Evolutionary conservation across 441 rosid species (phyloP), one percentile per base, ranked within the genome.

Genomic region (Pelargonium myrrhifolium): DNA sequence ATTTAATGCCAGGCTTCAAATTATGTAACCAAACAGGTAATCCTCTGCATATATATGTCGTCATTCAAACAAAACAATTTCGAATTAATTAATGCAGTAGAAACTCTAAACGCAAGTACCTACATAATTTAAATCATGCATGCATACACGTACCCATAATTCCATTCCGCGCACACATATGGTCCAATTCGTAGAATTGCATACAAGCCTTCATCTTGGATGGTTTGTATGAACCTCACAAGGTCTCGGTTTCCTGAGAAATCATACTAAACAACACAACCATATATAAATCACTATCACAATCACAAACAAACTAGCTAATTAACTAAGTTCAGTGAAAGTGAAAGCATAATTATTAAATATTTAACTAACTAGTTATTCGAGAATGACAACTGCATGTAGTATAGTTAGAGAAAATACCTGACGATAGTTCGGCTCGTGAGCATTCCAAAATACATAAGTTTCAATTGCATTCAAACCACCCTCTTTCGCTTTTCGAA

Each of bases 401-500:
- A n/a, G n/a, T n/a, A n/a, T 24, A 24, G 26, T 2, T 24, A 24
- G 26, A 24, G n/a, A n/a, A n/a, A n/a, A n/a, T n/a, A 24, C 26
- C 26, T 24, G 26, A 24, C 26, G 26, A 24, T 24, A 24, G 26
- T 24, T 24, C 2, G 26, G 26, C 72, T 92, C 96, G 15, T 89
- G 98, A 17, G 80, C 77, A 70, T 88, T 89, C 98, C 98, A 92
- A 56, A 92, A 92, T 17, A 92, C 97, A 24, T 89, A 92, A 11
- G 96, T 92, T 68, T 91, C 88, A 45, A 91, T 86, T 76, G 88
- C 95, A 65, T 89, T 89, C 1, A 89, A 21, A 2, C 93, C 98
- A 67, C 98, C 98, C 75, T 89, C 88, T 69, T 85, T 88, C n/a
- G 96, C 84, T 78, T 86, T 87, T 12, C 71, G 72, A 68, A 92